Base-by-base conservation (phyloP, 2,329 filamentous ascomycete species). In the Aureobasidium uvarum region DNA sequence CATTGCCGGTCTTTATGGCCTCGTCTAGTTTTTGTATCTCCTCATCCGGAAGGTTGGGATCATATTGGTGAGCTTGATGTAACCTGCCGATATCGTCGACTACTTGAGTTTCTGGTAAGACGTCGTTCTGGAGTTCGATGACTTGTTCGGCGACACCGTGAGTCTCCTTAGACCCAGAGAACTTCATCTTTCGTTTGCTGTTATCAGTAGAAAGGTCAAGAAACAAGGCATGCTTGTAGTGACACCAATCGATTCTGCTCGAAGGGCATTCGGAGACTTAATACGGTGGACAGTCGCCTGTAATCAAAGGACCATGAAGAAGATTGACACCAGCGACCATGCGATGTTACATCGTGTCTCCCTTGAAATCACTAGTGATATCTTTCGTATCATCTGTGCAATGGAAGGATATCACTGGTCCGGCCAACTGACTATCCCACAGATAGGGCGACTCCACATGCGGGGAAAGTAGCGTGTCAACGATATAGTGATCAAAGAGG, bases 361-460 rank as follows among this genome's bases (percentile, higher is more conserved):
- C 7, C 14, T 45, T 16, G 38, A 33, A 1, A 23, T n/a, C 16
- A 20, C 25, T 45, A 33, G 33, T 11, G 33, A 33, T 33, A 18
- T 45, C 13, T 11, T 43, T n/a, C 38, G n/a, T 41, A 28, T 23
- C n/a, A 6, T 11, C 18, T 10, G 23, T 18, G 2, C 1, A n/a
- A 45, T 13, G 6, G n/a, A 23, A 33, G 2, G 25, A 11, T 28
- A 25, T 39, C 6, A 55, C 14, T 28, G 36, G 33, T 39, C 16
- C 33, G 36, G 33, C 36, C 20, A 8, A 28, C 2, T 13, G 13
- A 10, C 10, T 14, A 41, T 38, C 18, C 31, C 10, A 31, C 25
- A 3, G 39, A 58, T 58, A 58, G 54, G 54, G 23, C 54, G 13
- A 45, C 38, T 58, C 8, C 36, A 28, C 38, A 25, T 58, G 52